phyloP scores from a whole-genome alignment of 1,284 basidiomycete genomes.

The Pseudozyma sp. region DNA sequence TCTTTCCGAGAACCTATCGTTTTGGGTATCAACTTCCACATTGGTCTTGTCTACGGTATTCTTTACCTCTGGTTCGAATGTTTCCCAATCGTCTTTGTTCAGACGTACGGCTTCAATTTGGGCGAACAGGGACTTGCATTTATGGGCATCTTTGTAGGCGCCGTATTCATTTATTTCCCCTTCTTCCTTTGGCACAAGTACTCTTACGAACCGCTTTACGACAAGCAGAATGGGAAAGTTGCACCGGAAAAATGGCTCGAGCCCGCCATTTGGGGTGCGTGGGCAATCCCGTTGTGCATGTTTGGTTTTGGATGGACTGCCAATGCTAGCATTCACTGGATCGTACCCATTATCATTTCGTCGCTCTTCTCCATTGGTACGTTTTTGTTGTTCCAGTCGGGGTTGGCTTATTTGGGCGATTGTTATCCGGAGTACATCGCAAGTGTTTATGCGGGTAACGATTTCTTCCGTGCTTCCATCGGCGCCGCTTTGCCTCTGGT shows the following conservation, averaged over 20 bases:
- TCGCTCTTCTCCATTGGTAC: constrained; percentile 47
- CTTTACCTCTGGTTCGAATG: constrained; percentile 53
- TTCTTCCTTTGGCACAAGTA: constrained; percentile 37
- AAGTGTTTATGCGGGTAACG: constrained; percentile 55
- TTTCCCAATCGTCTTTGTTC: constrained; percentile 56
- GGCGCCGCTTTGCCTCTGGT: constrained; percentile 57
- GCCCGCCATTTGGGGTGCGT: constrained; percentile 44
- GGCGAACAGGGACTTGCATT: constrained; percentile 55
- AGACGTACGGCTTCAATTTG: constrained; percentile 59
- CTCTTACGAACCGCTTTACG: constrained; percentile 37
- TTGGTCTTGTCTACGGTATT: constrained; percentile 53
- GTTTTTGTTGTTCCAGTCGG: constrained; percentile 56
- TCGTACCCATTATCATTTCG: constrained; percentile 52
- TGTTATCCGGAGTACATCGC: constrained; percentile 55
- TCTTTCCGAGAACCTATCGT: constrained; percentile 49
- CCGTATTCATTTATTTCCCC: constrained; percentile 36
- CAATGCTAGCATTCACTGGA: constrained; percentile 55
- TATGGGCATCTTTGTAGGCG: constrained; percentile 54
- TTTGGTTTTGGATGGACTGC: constrained; percentile 63
- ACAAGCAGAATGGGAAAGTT: constrained; percentile 36
- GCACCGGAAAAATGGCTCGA: constrained; percentile 57
- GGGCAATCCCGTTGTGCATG: constrained; percentile 71
- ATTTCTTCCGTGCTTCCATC: constrained; percentile 52
- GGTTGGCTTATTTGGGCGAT: constrained; percentile 46
- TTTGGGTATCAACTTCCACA: constrained; percentile 51